Evolutionary conservation across 2,329 filamentous ascomycete genomes (phyloP).

Genomic region (Xylaria multiplex): DNA sequence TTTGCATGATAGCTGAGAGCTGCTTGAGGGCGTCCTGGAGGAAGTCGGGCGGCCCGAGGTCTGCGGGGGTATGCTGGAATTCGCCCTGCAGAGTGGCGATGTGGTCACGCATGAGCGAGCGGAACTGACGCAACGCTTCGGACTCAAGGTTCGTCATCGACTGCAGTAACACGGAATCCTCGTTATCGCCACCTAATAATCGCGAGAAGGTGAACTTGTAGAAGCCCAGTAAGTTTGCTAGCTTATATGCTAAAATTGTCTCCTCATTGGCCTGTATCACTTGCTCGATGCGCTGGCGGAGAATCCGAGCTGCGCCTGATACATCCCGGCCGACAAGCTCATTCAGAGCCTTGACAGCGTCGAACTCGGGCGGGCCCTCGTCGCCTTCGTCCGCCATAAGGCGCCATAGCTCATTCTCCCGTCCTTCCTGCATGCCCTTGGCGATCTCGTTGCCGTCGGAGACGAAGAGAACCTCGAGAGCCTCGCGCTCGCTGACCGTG

Average conservation of each 20-base stretch:
- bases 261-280: slow-evolving; percentile 94
- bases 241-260: slow-evolving; percentile 85
- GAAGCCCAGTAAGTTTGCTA: slow-evolving; percentile 88
- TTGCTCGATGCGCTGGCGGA: slow-evolving; percentile 91
- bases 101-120: slow-evolving; percentile 81
- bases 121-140: slow-evolving; percentile 84
- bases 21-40: slow-evolving; percentile 82
- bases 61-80: slow-evolving; percentile 73
- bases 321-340: slow-evolving; percentile 89
- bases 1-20: slow-evolving; percentile 81
- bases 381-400: slow-evolving; percentile 67
- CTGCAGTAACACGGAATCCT: slow-evolving; percentile 73
- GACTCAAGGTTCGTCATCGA: slow-evolving; percentile 75
- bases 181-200: slow-evolving; percentile 67
- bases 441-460: slow-evolving; percentile 90
- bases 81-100: slow-evolving; percentile 79
- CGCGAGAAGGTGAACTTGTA: slow-evolving; percentile 87
- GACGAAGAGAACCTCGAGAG: slow-evolving; percentile 89
- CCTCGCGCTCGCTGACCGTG: slow-evolving; percentile 91
- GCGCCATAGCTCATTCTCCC: slow-evolving; percentile 86
- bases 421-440: slow-evolving; percentile 80
- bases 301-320: slow-evolving; percentile 79
- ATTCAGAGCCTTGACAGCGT: slow-evolving; percentile 82
- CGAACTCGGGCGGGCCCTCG: slow-evolving; percentile 67
- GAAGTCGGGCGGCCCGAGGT: slow-evolving; percentile 83